Evolutionary conservation across 2,329 filamentous ascomycete species (phyloP).

Genomic region (Cladosporium sphaerospermum): DNA sequence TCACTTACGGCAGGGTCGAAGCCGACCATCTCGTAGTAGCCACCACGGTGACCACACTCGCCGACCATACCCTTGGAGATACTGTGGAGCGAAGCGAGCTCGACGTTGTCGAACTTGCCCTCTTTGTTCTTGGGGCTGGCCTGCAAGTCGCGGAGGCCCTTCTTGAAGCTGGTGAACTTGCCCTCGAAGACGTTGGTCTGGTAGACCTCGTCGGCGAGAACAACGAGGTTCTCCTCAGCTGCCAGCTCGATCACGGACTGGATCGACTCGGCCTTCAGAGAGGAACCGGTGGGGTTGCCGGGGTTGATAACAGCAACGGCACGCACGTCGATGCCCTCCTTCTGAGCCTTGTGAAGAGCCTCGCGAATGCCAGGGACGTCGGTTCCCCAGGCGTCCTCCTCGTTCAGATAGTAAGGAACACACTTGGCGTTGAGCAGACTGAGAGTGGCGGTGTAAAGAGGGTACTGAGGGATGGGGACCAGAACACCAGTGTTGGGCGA

Average conservation of each 20-base stretch:
- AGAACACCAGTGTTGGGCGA: constrained; percentile 72
- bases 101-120: constrained; percentile 74
- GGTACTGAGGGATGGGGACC: constrained; percentile 95
- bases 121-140: constrained; percentile 54
- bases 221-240: constrained; percentile 73
- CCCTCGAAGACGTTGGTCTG: constrained; percentile 97
- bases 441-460: constrained; percentile 91
- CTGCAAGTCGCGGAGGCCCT: constrained; percentile 74
- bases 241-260: constrained; percentile 81
- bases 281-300: constrained; percentile 92
- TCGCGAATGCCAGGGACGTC: constrained; percentile 70
- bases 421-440: constrained; percentile 75
- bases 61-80: constrained; percentile 98
- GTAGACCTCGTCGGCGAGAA: constrained; percentile 97
- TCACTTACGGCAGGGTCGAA: constrained; percentile 54
- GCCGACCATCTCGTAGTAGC: constrained; percentile 92
- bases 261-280: constrained; percentile 71
- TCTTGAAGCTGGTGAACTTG: constrained; percentile 94
- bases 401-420: constrained; percentile 92
- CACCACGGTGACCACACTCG: constrained; percentile 94
- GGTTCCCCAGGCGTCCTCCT: constrained; percentile 80
- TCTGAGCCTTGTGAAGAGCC: constrained; percentile 67
- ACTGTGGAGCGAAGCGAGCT: constrained; percentile 87
- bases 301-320: constrained; percentile 97
- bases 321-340: constrained; percentile 76